Base-by-base conservation (phyloP, 192 early-diverging fungal genomes). In the Coemansia sp. region DNA sequence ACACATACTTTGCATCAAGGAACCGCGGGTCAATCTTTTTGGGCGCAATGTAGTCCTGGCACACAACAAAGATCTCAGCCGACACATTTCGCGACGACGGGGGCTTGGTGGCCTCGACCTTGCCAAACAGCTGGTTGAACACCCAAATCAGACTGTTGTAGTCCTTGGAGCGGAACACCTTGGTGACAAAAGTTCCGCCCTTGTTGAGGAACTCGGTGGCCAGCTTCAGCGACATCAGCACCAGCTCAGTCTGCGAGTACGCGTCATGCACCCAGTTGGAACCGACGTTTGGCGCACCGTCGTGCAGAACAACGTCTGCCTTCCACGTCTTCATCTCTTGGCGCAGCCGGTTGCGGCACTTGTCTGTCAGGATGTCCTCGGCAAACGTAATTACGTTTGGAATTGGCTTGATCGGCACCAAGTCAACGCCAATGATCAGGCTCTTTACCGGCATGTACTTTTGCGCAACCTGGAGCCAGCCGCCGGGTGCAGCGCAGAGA, bases 141-240 rank as follows among this genome's bases (percentile, higher is more conserved):
- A 97, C 94, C 95, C 95, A 99, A 55, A 99, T 86, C 32, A 99
- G 82, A 62, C 94, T 95, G 83, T 97, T 97, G 87, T 99, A 99
- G 86, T 99, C 97, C 81, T 95, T 94, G 61, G 95, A 97, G 57
- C 97, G 84, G 81, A 99, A 99, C 25, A 99, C 89, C 82, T 99
- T 99, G 70, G 95, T 95, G 23, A 99, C 93, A 82, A 99, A 99
- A 9, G 85, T 88, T 11, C 96, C 97, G 51, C 94, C 95, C 59
- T 91, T 88, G 50, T 78, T 71, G 65, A 99, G 71, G 57, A 97
- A 99, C 73, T 95, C 93, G 0, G 90, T 89, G 1, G 97, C 95
- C 23, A 99, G 86, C 78, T 95, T 95, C 33, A 96, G 69, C 11
- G 97, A 88, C 62, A 91, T 89, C 64, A 99, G 77, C 56, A 91